A percentile compares a stretch with the other conserved stretches of the same genome.
Evolutionary conservation across 306 rosid species (phyloP).

Genomic region (Mucuna pruriens): DNA sequence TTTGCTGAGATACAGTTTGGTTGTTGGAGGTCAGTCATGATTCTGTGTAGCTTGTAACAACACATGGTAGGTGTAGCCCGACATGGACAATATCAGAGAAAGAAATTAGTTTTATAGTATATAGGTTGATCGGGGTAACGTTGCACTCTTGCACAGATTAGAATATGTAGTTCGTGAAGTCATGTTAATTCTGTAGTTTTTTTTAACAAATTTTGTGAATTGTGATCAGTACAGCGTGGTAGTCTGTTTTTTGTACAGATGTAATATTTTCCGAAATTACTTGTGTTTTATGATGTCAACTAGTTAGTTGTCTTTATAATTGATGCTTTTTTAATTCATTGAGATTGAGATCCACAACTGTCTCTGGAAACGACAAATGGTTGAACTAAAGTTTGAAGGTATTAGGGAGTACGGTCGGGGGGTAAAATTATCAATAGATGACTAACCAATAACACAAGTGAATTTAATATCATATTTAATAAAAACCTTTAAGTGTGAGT

Average conservation of each 20-base stretch:
- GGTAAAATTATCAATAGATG: no score
- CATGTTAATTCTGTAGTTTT: conserved; percentile 26
- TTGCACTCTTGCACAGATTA: conserved; percentile 37
- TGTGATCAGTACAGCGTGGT: conserved; percentile 16
- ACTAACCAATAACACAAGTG: no score
- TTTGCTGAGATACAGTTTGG: conserved; percentile 34
- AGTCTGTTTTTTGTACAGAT: conserved; percentile 34
- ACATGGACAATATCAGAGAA: conserved; percentile 25
- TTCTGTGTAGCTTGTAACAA: conserved; percentile 34
- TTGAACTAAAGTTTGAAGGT: conserved; percentile 11
- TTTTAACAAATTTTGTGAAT: conserved; percentile 31
- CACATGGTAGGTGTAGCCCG: conserved; percentile 39
- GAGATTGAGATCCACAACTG: background rate
- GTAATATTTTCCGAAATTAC: conserved; percentile 8
- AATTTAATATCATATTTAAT: no score
- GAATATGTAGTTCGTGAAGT: conserved; percentile 38
- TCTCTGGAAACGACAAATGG: background rate
- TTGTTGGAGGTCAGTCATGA: conserved; percentile 33
- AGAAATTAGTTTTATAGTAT: conserved; percentile 17
- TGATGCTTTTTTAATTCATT: conserved; percentile 18
- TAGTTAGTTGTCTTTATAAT: conserved; percentile 11
- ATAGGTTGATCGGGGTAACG: conserved; percentile 38
- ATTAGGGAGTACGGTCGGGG: no score
- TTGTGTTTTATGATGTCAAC: background rate
- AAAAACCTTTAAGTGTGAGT: no score